Conservation (phyloP, 78 protist species). For the Dictyostelium purpureum region DNA sequence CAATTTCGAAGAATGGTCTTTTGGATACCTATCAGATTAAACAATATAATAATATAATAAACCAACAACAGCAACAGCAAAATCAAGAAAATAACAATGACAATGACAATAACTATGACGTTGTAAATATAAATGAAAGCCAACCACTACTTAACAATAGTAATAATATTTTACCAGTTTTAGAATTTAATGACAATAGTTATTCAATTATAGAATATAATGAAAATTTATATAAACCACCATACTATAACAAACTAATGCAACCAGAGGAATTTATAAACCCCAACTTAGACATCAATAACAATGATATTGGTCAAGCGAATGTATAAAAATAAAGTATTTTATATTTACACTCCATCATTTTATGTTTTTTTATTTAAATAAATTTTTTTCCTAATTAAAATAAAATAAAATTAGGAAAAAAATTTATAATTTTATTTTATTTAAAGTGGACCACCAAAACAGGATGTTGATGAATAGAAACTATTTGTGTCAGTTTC, state of each 20-base stretch:
- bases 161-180: neutral
- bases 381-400: no score
- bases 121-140: neutral
- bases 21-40: neutral
- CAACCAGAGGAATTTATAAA: neutral
- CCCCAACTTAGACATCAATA: no score
- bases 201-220: constrained; percentile 8
- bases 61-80: no score
- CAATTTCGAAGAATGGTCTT: constrained; percentile 27
- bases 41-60: neutral
- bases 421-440: no score
- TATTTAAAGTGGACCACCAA: no score
- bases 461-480: no score
- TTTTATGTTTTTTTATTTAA: no score
- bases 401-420: no score
- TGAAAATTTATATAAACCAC: constrained; percentile 5
- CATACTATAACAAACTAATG: neutral
- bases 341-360: no score
- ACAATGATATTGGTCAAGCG: no score
- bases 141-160: neutral
- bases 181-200: neutral
- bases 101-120: neutral
- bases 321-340: no score
- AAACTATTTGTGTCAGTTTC: no score
- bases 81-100: neutral